A percentile compares a stretch with the other conserved stretches of the same genome.
Conservation (phyloP, 148 eudicot genomes). For the Heliosperma pusillum region DNA sequence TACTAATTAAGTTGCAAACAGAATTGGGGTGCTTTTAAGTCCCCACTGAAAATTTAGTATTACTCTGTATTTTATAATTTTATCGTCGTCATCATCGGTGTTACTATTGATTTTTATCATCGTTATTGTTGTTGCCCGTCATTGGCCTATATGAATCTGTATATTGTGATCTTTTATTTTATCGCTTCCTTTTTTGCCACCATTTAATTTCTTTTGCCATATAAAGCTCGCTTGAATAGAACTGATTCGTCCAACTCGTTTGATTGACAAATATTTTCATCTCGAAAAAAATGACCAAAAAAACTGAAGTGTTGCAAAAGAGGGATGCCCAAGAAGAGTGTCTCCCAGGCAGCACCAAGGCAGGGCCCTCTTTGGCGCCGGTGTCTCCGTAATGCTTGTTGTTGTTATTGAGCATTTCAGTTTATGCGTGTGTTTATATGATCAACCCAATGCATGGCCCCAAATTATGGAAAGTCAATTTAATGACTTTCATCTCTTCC, state of each 20-base stretch:
- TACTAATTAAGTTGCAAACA: too few relatives aligned
- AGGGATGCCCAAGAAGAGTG: constrained; percentile 53
- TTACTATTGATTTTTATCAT: too few relatives aligned
- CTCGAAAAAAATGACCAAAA: background rate
- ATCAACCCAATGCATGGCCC: background rate
- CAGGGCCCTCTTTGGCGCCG: constrained; percentile 63
- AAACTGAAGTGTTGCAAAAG: constrained; percentile 3
- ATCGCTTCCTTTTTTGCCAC: too few relatives aligned
- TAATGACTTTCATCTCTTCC: constrained; percentile 8
- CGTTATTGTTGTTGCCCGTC: too few relatives aligned
- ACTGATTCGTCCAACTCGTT: background rate
- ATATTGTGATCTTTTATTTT: too few relatives aligned
- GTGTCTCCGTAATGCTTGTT: constrained; percentile 57
- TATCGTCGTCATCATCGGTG: too few relatives aligned
- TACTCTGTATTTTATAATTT: too few relatives aligned
- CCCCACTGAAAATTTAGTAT: too few relatives aligned
- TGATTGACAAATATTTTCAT: background rate
- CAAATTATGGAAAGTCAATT: background rate
- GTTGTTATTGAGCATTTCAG: background rate
- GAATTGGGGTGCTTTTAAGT: too few relatives aligned
- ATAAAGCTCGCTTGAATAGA: too few relatives aligned
- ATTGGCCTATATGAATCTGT: too few relatives aligned
- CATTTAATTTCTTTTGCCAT: too few relatives aligned
- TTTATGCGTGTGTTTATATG: background rate
- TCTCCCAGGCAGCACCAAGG: constrained; percentile 48